These are phyloP conservation scores for Chaetomium cochliodes DNA, from an alignment of 495 filamentous ascomycete genomes.

Conservation along the genomic window DNA sequence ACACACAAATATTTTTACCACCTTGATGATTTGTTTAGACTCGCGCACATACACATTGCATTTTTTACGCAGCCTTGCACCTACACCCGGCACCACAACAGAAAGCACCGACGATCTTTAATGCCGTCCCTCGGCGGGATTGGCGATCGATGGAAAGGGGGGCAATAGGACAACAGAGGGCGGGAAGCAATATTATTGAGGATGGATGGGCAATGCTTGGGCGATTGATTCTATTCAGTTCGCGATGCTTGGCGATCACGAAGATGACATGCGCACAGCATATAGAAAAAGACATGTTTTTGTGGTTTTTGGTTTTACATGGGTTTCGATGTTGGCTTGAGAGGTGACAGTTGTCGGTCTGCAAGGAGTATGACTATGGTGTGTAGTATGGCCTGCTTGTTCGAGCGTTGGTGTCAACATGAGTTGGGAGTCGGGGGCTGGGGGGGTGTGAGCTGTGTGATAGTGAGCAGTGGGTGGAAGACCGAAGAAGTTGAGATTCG, in stretches of 20 bases:
- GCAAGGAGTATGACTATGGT: background rate
- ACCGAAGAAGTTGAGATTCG: background rate
- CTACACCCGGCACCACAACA: background rate
- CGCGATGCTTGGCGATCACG: slow-evolving; percentile 6
- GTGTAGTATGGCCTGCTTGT: background rate
- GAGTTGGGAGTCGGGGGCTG: background rate
- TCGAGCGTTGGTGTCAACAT: background rate
- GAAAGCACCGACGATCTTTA: slow-evolving; percentile 5
- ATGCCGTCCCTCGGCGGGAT: background rate
- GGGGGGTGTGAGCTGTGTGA: background rate
- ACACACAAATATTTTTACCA: slow-evolving; percentile 6
- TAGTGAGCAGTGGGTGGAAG: background rate
- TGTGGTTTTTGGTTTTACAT: background rate
- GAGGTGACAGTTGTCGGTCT: background rate
- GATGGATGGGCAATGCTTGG: background rate
- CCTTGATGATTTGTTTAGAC: background rate
- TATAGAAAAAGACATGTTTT: slow-evolving; percentile 10
- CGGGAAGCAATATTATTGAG: background rate
- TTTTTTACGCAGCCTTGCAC: background rate
- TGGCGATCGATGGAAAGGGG: slow-evolving; percentile 1
- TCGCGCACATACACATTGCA: background rate
- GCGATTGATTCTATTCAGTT: background rate
- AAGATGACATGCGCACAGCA: slow-evolving; percentile 10
- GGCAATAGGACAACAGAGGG: background rate
- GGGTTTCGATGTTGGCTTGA: background rate